Evolutionary conservation across 192 early-diverging fungal species (phyloP).

Genomic region (Backusella luteola): DNA sequence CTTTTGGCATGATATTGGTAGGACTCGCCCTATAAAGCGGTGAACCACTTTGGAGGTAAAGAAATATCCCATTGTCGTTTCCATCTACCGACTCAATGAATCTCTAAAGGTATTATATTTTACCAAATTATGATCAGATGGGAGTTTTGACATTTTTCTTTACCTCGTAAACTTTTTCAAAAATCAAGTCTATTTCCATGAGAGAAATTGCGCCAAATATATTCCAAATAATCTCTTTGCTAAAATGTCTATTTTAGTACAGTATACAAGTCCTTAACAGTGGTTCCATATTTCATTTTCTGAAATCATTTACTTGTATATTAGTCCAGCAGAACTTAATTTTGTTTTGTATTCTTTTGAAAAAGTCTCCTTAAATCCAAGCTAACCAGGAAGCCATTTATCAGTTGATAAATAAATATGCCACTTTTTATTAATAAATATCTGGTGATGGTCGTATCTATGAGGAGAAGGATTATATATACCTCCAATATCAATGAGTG

Average conservation of each 20-base stretch:
- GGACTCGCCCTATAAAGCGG: conserved; percentile 73
- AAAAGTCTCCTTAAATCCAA: too few species aligned
- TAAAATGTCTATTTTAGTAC: not conserved
- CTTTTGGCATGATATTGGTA: conserved; percentile 73
- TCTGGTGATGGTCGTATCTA: conserved; percentile 86
- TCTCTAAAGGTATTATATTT: not conserved
- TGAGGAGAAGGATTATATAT: conserved; percentile 69
- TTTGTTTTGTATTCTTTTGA: too few species aligned
- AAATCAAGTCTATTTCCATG: not conserved
- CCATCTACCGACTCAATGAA: not conserved
- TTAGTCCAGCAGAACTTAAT: too few species aligned
- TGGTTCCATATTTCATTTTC: too few species aligned
- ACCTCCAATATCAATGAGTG: conserved; percentile 89
- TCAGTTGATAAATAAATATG: too few species aligned
- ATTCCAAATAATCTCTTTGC: not conserved
- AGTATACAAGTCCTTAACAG: too few species aligned
- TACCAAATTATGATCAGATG: not conserved
- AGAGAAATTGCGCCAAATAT: not conserved
- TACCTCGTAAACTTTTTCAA: not conserved
- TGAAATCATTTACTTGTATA: too few species aligned
- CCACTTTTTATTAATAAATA: not conserved
- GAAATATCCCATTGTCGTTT: not conserved
- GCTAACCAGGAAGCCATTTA: too few species aligned
- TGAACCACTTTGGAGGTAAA: conserved; percentile 8
- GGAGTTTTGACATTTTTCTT: not conserved